Evolutionary conservation across 306 rosid genomes (phyloP).

Genomic region (Begonia peltatifolia): DNA sequence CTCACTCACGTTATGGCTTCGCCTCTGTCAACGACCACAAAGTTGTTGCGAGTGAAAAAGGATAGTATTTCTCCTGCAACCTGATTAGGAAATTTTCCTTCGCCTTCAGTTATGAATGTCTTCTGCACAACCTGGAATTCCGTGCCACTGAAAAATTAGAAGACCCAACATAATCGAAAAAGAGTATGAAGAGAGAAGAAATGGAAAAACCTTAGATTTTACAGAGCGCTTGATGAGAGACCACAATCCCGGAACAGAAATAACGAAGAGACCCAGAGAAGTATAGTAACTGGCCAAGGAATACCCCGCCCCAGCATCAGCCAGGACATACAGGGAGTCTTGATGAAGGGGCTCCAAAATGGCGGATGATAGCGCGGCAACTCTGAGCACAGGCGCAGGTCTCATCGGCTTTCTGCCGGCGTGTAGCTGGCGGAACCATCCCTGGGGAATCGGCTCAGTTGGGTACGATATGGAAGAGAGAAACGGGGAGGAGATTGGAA

Average conservation of each 20-base stretch:
- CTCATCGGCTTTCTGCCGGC: no score
- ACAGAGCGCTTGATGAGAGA: slow-evolving; percentile 97
- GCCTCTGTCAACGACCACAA: slow-evolving; percentile 58
- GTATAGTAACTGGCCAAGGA: slow-evolving; percentile 87
- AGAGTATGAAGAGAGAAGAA: neutral
- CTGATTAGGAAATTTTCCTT: slow-evolving; percentile 37
- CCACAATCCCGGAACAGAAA: slow-evolving; percentile 93
- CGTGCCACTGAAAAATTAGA: neutral
- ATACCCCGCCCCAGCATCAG: slow-evolving; percentile 43
- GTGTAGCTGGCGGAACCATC: neutral
- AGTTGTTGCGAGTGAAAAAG: slow-evolving; percentile 79
- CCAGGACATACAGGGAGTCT: slow-evolving; percentile 2
- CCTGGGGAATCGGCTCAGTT: neutral
- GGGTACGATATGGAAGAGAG: neutral
- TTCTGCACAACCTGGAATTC: slow-evolving; percentile 66
- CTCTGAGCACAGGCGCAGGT: neutral
- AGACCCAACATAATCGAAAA: neutral
- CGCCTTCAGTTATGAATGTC: slow-evolving; percentile 47
- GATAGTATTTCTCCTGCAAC: slow-evolving; percentile 82
- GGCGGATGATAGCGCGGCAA: neutral
- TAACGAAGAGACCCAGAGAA: slow-evolving; percentile 84
- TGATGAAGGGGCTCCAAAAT: neutral
- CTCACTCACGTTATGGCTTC: slow-evolving; percentile 65
- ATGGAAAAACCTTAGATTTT: slow-evolving; percentile 55
- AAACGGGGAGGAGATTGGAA: neutral